Evolutionary conservation across 2,329 filamentous ascomycete species (phyloP).

Genomic region (Aspergillus luchuensis): DNA sequence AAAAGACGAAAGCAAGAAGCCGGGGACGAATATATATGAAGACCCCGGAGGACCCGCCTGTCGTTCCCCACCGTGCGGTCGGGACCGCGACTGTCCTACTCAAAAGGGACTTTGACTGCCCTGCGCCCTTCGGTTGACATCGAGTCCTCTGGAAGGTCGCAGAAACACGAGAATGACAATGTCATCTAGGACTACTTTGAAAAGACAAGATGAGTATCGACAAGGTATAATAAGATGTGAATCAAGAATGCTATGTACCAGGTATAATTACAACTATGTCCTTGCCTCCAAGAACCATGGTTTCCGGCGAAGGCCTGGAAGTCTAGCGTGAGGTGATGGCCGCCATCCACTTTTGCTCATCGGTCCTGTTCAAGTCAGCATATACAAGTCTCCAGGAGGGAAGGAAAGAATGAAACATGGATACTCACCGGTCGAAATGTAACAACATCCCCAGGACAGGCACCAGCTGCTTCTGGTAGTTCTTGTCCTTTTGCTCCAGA

Average conservation of each 20-base stretch:
- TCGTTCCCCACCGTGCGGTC: background rate
- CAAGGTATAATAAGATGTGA: slow-evolving; percentile 13
- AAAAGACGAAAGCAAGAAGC: background rate
- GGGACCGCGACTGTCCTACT: background rate
- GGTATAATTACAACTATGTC: slow-evolving; percentile 21
- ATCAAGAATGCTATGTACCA: slow-evolving; percentile 19
- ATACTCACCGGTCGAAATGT: slow-evolving; percentile 63
- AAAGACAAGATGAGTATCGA: background rate
- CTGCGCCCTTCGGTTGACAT: background rate
- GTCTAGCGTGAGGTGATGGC: slow-evolving; percentile 61
- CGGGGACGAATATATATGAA: background rate
- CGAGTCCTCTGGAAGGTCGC: background rate
- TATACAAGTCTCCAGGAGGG: background rate
- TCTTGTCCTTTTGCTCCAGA: slow-evolving; percentile 67
- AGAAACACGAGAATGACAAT: background rate
- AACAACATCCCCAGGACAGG: slow-evolving; percentile 67
- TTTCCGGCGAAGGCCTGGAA: background rate
- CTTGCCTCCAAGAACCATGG: background rate
- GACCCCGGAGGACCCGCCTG: background rate
- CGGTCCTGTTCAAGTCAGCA: slow-evolving; percentile 53
- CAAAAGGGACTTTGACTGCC: background rate
- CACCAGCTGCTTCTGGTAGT: slow-evolving; percentile 67
- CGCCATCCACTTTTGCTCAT: slow-evolving; percentile 84
- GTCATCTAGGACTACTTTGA: too few relatives aligned
- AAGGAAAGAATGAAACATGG: background rate